Evolutionary conservation across 371 early-diverging fungal genomes (phyloP).

Genomic region (Mucor indicus): DNA sequence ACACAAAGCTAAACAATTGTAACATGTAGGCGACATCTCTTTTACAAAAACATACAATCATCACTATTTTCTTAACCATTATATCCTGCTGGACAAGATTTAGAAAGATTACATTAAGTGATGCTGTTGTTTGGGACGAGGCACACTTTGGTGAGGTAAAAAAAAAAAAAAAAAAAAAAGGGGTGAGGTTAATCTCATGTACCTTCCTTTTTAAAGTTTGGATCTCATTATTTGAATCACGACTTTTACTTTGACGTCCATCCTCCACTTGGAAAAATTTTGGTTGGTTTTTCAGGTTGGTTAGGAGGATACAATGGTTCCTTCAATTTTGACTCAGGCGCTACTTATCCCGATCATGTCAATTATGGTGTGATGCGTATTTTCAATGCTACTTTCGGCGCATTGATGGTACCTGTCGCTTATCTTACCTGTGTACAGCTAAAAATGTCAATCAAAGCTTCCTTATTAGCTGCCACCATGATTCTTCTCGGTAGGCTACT

Average conservation of each 20-base stretch:
- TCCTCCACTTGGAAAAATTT: conserved; percentile 99
- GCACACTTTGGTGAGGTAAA: conserved; percentile 90
- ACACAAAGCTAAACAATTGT: too few relatives aligned
- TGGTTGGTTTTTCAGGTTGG: conserved; percentile 90
- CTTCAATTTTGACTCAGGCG: conserved; percentile 91
- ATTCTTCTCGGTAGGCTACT: conserved; percentile 71
- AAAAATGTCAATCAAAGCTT: conserved; percentile 59
- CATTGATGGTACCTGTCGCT: conserved; percentile 90
- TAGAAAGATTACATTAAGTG: conserved; percentile 71
- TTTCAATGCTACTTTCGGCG: conserved; percentile 90
- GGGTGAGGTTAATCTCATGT: too few relatives aligned
- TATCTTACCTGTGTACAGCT: conserved; percentile 89
- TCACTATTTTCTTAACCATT: conserved; percentile 56
- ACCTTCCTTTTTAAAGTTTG: too few relatives aligned
- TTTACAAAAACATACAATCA: conserved; percentile 46
- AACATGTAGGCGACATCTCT: too few relatives aligned
- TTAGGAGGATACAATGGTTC: conserved; percentile 89
- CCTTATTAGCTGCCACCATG: conserved; percentile 74
- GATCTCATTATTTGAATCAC: conserved; percentile 90
- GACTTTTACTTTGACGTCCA: conserved; percentile 99
- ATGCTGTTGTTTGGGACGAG: conserved; percentile 84
- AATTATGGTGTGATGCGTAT: conserved; percentile 94
- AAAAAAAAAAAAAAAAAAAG: too few relatives aligned
- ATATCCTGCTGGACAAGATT: conserved; percentile 79
- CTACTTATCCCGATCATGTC: conserved; percentile 78